A percentile compares a stretch with the other conserved stretches of the same genome.
Evolutionary conservation across 768 basidiomycete genomes (phyloP).

Genomic region (Boletus tomentosulus): DNA sequence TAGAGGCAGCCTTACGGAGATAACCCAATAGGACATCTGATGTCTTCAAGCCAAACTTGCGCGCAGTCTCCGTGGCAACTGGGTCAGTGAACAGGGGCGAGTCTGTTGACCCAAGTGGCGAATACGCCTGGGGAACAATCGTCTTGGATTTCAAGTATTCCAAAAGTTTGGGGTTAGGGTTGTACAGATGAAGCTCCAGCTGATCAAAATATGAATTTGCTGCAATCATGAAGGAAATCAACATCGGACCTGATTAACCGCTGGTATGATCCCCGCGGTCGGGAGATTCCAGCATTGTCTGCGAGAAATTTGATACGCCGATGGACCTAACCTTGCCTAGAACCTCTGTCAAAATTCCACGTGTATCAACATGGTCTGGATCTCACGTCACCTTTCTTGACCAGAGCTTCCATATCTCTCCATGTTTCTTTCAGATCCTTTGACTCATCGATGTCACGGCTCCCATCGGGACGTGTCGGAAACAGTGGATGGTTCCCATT

Average conservation of each 20-base stretch:
- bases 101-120: constrained; percentile 68
- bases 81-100: constrained; percentile 66
- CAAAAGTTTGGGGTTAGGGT: constrained; percentile 67
- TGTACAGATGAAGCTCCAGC: constrained; percentile 73
- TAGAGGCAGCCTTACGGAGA: constrained; percentile 40
- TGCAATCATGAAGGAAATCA: not conserved
- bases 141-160: constrained; percentile 58
- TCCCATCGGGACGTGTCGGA: constrained; percentile 58
- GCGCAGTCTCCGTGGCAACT: constrained; percentile 53
- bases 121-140: constrained; percentile 76
- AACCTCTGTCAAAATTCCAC: constrained; percentile 1
- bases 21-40: constrained; percentile 62
- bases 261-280: constrained; percentile 62
- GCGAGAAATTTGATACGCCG: constrained; percentile 76
- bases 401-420: constrained; percentile 76
- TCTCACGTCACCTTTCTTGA: constrained; percentile 49
- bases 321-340: constrained; percentile 61
- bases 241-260: constrained; percentile 61
- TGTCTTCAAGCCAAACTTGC: constrained; percentile 49
- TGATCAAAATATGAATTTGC: constrained; percentile 21
- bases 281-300: constrained; percentile 62
- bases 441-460: constrained; percentile 60
- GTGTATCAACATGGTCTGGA: constrained; percentile 1
- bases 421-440: constrained; percentile 74
- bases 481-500: constrained; percentile 59